These are phyloP conservation scores for Leishmania major DNA, from an alignment of 208 protist genomes.

Conservation along the genomic window DNA sequence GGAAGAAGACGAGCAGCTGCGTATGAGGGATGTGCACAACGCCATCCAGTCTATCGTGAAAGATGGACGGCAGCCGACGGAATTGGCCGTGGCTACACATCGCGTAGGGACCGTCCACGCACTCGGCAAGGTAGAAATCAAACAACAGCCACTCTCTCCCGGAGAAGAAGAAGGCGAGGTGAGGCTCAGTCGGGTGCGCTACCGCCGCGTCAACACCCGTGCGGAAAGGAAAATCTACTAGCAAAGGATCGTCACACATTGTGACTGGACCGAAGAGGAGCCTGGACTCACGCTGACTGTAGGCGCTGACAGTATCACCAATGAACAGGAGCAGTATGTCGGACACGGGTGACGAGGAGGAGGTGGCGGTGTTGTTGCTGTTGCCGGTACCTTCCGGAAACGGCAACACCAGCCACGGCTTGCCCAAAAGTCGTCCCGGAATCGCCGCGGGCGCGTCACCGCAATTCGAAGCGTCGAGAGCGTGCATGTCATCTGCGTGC, in stretches of 20 bases:
- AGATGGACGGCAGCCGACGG: conserved; percentile 29
- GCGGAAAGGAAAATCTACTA: conserved; percentile 48
- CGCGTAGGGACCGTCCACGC: conserved; percentile 25
- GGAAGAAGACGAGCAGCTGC: conserved; percentile 29
- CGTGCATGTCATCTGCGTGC: not conserved
- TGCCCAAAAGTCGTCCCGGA: conserved; percentile 13
- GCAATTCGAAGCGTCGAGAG: not conserved
- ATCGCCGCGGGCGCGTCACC: not conserved
- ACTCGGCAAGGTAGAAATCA: conserved; percentile 35
- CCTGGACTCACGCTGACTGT: conserved; percentile 24
- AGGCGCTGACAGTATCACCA: conserved; percentile 26
- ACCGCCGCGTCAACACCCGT: conserved; percentile 43
- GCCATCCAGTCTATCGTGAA: conserved; percentile 25
- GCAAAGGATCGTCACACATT: conserved; percentile 20
- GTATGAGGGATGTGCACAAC: conserved; percentile 19
- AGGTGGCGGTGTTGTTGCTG: not conserved
- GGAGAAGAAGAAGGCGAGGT: conserved; percentile 65
- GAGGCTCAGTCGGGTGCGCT: conserved; percentile 41
- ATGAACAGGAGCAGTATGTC: conserved; percentile 29
- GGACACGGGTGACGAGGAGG: not conserved
- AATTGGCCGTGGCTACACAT: conserved; percentile 23
- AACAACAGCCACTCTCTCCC: conserved; percentile 62
- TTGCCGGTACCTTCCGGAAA: not conserved
- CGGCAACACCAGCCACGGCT: conserved; percentile 27
- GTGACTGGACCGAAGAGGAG: conserved; percentile 42